Conservation (phyloP, 2,329 filamentous ascomycete genomes). For the Sclerotinia borealis region DNA sequence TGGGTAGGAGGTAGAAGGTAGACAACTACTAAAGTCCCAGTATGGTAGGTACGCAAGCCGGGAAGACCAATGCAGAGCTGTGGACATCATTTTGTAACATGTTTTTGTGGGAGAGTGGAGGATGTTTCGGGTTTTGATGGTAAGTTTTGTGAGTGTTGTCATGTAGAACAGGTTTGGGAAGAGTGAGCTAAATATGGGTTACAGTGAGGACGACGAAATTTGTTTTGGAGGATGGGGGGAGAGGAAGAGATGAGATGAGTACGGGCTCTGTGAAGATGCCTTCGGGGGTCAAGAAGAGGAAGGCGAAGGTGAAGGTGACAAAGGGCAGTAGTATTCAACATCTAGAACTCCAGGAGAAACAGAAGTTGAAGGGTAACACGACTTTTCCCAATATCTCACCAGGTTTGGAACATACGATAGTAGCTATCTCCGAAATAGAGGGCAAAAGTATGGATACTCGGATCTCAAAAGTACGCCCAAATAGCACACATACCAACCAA, state of each 20-base stretch:
- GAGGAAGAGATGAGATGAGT: background rate
- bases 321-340: background rate
- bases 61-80: conserved; percentile 28
- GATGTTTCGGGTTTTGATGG: no score
- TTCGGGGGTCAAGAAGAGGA: background rate
- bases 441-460: no score
- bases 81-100: conserved; percentile 24
- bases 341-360: background rate
- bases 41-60: conserved; percentile 28
- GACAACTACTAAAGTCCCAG: no score
- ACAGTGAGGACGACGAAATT: no score
- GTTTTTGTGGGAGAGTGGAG: conserved; percentile 23
- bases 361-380: background rate
- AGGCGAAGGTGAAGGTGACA: background rate
- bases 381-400: background rate
- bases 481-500: no score
- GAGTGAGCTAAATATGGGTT: no score
- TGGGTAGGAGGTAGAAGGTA: no score
- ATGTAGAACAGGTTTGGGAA: no score
- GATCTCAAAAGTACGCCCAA: no score
- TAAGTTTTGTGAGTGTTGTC: no score
- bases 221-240: background rate
- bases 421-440: no score
- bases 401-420: background rate
- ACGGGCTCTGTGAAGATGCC: background rate